phyloP scores from a whole-genome alignment of 139 green algal genomes.

The Pseudopediastrum boryanum region DNA sequence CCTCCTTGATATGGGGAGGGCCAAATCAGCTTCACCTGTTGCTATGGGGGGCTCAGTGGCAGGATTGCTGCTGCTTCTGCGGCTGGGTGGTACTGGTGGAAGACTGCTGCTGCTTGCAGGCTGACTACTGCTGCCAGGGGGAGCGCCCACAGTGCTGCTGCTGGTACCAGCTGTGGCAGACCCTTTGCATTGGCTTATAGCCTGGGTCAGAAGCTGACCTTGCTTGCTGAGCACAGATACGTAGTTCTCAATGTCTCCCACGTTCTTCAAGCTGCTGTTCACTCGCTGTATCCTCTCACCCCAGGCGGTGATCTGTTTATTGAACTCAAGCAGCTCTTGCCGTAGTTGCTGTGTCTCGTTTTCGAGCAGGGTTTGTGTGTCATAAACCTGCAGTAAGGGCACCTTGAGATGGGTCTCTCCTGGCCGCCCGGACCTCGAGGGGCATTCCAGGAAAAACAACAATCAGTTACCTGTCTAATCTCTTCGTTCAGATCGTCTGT shows the following conservation, averaged over 20 bases:
- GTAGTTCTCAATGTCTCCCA: slow-evolving; percentile 56
- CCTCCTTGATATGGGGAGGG: slow-evolving; percentile 27
- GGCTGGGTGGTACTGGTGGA: neutral
- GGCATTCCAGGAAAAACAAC: neutral
- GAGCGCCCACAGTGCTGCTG: neutral
- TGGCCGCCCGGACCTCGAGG: neutral
- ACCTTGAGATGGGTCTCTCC: neutral
- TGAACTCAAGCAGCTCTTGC: slow-evolving; percentile 9
- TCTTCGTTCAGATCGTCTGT: slow-evolving; percentile 36
- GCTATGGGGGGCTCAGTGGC: no score
- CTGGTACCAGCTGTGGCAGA: slow-evolving; percentile 2
- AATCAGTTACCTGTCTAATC: slow-evolving; percentile 6
- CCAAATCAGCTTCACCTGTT: no score
- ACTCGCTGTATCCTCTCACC: slow-evolving; percentile 16
- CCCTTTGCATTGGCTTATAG: neutral
- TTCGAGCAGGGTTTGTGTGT: slow-evolving; percentile 37
- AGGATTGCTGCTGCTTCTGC: neutral
- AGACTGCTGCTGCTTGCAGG: neutral
- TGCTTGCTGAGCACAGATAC: slow-evolving; percentile 26
- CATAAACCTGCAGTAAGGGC: slow-evolving; percentile 40
- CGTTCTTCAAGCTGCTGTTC: slow-evolving; percentile 44
- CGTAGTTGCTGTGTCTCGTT: slow-evolving; percentile 16
- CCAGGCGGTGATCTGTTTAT: slow-evolving; percentile 24
- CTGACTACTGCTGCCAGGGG: slow-evolving; percentile 4
- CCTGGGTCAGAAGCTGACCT: neutral